Evolutionary conservation across 1,284 basidiomycete species (phyloP).

Genomic region (Volvariella volvacea): DNA sequence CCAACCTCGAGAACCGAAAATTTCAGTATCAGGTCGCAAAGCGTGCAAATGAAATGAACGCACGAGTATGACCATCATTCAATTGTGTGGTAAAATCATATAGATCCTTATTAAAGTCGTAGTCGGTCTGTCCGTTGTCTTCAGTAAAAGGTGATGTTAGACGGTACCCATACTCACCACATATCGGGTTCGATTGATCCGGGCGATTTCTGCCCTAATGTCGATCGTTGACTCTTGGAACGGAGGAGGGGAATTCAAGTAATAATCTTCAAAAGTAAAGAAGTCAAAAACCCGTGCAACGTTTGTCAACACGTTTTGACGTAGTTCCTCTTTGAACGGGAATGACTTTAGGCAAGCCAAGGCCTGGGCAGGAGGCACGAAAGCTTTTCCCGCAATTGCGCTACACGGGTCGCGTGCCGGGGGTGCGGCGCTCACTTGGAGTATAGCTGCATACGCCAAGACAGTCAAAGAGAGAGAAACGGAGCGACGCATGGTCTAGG

Average conservation of each 20-base stretch:
- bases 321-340: slow-evolving; percentile 57
- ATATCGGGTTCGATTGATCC: slow-evolving; percentile 42
- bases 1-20: slow-evolving; percentile 40
- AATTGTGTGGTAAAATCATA: slow-evolving; percentile 50
- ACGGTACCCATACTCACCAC: slow-evolving; percentile 22
- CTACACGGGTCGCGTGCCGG: no score
- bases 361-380: slow-evolving; percentile 46
- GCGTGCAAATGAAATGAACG: slow-evolving; percentile 12
- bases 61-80: slow-evolving; percentile 63
- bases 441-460: no score
- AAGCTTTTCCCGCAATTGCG: no score
- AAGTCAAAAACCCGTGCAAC: slow-evolving; percentile 56
- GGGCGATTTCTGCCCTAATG: slow-evolving; percentile 41
- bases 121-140: slow-evolving; percentile 40
- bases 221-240: slow-evolving; percentile 57
- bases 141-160: no score
- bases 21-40: no score
- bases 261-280: slow-evolving; percentile 59
- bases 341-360: slow-evolving; percentile 54
- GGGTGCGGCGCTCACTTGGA: no score
- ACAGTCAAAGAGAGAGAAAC: no score
- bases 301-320: slow-evolving; percentile 50
- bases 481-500: no score
- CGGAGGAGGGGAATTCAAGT: slow-evolving; percentile 50
- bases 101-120: slow-evolving; percentile 55